Base-by-base conservation (phyloP, 2,329 filamentous ascomycete genomes). In the Aspergillus sp. region DNA sequence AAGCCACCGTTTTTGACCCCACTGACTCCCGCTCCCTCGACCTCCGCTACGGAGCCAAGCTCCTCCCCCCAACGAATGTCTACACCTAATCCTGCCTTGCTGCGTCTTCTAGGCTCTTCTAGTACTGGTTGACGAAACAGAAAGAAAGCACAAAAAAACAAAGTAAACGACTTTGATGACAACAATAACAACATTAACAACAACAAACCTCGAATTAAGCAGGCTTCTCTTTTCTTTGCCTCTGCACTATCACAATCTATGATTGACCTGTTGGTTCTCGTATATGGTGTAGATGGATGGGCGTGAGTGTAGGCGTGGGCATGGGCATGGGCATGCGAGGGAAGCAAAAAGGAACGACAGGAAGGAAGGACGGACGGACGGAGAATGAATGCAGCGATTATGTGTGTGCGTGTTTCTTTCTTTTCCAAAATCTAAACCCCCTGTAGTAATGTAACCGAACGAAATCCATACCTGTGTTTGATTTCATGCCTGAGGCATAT, bases 1-100 rank as follows among this genome's bases (percentile, higher is more conserved):
- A 73, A 64, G 64, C 68, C 39, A 74, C 75, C 13, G 60, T 70
- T 17, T 78, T 79, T 60, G 74, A 80, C 61, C 70, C 73, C 0
- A 67, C 65, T 36, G 71, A 80, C 59, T 77, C 73, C 17, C 76
- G 78, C 54, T 80, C 77, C 3, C 65, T 80, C 21, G 78, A 80
- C 61, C 69, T 78, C 10, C 73, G 71, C 57, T 76, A 77, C 58
- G 72, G 73, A 39, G 71, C 75, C 8, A 72, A 70, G 57, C 65
- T 77, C 19, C 68, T 78, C 3, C 68, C 71, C 30, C 71, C 70
- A 21, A 61, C 63, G 15, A 68, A 66, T 54, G 62, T 65, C 47
- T 70, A 68, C 57, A 56, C 64, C 25, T 70, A 60, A 67, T 60
- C 15, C 15, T 8, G 2, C 44, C 21, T 21, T 13, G 27, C 25